phyloP scores from a whole-genome alignment of 306 rosid species.

The Cotoneaster glaucophyllus region DNA sequence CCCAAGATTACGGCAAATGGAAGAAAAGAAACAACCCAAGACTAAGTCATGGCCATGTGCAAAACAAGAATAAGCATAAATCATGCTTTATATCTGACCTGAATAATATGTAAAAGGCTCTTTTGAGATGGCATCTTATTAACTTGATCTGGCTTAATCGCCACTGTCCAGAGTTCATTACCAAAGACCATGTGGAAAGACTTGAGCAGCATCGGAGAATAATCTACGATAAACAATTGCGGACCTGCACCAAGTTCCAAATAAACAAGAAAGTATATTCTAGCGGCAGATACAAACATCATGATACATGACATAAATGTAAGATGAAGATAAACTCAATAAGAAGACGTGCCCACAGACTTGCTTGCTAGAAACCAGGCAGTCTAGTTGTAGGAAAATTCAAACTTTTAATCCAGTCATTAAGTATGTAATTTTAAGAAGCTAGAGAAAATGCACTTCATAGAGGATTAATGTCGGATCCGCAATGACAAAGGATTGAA shows the following conservation, averaged over 20 bases:
- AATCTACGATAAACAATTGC: background rate
- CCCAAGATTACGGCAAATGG: background rate
- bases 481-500: background rate
- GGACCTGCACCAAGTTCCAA: conserved; percentile 1
- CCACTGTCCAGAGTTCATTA: background rate
- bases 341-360: background rate
- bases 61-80: background rate
- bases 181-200: background rate
- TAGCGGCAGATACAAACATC: background rate
- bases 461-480: background rate
- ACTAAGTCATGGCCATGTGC: background rate
- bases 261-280: background rate
- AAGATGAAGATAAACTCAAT: background rate
- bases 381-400: background rate
- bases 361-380: background rate
- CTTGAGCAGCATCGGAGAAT: background rate
- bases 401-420: background rate
- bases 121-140: background rate
- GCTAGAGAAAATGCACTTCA: background rate
- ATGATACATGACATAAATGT: background rate
- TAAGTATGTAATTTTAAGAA: background rate
- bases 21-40: background rate
- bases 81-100: background rate
- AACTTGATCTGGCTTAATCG: background rate
- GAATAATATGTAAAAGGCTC: background rate